phyloP scores from a whole-genome alignment of 179 eudicot species.

The Beta macrorhiza region DNA sequence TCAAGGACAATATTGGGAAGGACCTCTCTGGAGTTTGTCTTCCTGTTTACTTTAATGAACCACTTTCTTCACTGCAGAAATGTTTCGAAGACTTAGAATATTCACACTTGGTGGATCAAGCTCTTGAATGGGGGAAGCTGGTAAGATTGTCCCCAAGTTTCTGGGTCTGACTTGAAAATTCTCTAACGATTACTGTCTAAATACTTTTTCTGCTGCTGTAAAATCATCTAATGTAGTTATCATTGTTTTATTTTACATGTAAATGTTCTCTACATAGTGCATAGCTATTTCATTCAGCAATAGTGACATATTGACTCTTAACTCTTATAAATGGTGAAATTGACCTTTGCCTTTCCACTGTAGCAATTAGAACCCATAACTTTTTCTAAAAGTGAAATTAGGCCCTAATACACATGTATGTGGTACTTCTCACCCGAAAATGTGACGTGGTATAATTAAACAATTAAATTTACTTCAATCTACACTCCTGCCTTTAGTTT shows the following conservation, averaged over 20 bases:
- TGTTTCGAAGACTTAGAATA: conserved; percentile 98
- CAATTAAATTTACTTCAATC: too few species aligned
- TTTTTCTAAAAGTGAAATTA: too few species aligned
- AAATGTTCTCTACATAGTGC: neutral
- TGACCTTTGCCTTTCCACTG: too few species aligned
- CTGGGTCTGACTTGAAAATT: neutral
- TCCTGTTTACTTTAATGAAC: conserved; percentile 98
- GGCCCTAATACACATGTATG: too few species aligned
- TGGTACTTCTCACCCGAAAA: too few species aligned
- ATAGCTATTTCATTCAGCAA: neutral
- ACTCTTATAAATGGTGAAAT: too few species aligned
- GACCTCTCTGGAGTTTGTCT: conserved; percentile 97
- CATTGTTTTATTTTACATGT: neutral
- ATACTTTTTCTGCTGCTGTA: neutral
- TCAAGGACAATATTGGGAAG: conserved; percentile 96
- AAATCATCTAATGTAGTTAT: neutral
- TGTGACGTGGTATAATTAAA: too few species aligned
- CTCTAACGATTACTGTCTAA: neutral
- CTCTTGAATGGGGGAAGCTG: conserved; percentile 92
- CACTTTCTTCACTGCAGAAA: conserved; percentile 90
- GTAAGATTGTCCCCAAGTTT: conserved; percentile 42
- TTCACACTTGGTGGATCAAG: conserved; percentile 82
- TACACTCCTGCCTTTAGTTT: too few species aligned
- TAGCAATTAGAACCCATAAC: too few species aligned
- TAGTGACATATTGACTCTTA: too few species aligned